phyloP scores from a whole-genome alignment of 257 asterid species.

The Voacanga thouarsii region DNA sequence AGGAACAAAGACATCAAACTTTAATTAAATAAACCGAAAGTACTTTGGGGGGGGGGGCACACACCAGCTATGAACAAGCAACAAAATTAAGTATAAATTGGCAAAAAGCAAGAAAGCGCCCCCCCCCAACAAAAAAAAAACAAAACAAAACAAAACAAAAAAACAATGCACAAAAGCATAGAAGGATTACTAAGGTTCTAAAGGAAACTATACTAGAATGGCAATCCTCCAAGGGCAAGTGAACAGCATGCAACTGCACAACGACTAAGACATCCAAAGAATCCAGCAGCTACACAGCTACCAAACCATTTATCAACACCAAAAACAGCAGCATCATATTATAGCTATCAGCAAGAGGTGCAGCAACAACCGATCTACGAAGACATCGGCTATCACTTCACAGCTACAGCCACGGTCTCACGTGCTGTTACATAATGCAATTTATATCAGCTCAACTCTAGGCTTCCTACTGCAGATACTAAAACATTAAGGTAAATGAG shows the following conservation, averaged over 20 bases:
- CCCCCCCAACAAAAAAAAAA: neutral
- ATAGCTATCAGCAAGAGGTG: slow-evolving; percentile 40
- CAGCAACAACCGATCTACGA: slow-evolving; percentile 46
- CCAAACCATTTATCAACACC: slow-evolving; percentile 40
- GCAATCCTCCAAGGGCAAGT: slow-evolving; percentile 4
- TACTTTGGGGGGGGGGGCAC: too few relatives aligned
- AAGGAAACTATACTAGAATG: neutral
- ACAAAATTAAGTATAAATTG: too few relatives aligned
- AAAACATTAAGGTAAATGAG: neutral
- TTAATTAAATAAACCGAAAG: too few relatives aligned
- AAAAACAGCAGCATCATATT: slow-evolving; percentile 38
- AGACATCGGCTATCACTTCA: slow-evolving; percentile 33
- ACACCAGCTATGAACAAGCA: too few relatives aligned
- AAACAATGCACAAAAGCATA: neutral
- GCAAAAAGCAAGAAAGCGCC: neutral
- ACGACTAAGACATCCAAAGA: slow-evolving; percentile 14
- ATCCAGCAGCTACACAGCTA: slow-evolving; percentile 49
- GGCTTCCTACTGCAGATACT: slow-evolving; percentile 3
- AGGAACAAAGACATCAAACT: too few relatives aligned
- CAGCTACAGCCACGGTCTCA: slow-evolving; percentile 50
- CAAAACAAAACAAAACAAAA: neutral
- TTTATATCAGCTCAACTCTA: slow-evolving; percentile 32
- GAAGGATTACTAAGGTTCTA: neutral
- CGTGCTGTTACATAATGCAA: slow-evolving; percentile 42
- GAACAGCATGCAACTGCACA: slow-evolving; percentile 18